Conservation (phyloP, 306 rosid genomes). For the Lathyrus oleraceus region DNA sequence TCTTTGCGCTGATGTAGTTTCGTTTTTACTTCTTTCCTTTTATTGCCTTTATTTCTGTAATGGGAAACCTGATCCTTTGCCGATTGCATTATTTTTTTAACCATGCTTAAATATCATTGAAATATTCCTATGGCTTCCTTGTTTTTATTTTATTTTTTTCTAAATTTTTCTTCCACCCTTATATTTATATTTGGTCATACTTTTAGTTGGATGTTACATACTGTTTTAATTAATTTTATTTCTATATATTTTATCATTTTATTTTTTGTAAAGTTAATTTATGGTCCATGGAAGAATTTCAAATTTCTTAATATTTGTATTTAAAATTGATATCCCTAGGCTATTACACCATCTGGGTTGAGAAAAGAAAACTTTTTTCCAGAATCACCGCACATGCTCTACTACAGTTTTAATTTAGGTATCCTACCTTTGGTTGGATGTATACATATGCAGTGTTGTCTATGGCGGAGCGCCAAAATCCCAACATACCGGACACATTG, state of each 20-base stretch:
- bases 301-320: conserved; percentile 10
- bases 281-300: conserved; percentile 8
- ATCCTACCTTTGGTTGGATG: background rate
- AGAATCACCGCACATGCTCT: background rate
- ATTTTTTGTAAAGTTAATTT: conserved; percentile 4
- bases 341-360: background rate
- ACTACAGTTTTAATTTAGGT: background rate
- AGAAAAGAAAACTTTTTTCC: background rate
- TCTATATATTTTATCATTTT: background rate
- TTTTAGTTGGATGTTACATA: conserved; percentile 2
- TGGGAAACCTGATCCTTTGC: conserved; percentile 20
- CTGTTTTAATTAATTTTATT: background rate
- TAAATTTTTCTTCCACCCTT: background rate
- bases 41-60: conserved; percentile 9
- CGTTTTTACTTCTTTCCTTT: background rate
- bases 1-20: conserved; percentile 29
- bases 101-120: background rate
- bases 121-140: background rate
- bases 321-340: background rate
- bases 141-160: background rate
- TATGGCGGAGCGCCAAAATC: too few relatives aligned
- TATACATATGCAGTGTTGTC: background rate
- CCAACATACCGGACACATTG: too few relatives aligned
- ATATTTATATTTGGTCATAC: conserved; percentile 12
- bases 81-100: conserved; percentile 17